phyloP scores from a whole-genome alignment of 352 stramenopile species.

The Globisporangium spinosum region DNA sequence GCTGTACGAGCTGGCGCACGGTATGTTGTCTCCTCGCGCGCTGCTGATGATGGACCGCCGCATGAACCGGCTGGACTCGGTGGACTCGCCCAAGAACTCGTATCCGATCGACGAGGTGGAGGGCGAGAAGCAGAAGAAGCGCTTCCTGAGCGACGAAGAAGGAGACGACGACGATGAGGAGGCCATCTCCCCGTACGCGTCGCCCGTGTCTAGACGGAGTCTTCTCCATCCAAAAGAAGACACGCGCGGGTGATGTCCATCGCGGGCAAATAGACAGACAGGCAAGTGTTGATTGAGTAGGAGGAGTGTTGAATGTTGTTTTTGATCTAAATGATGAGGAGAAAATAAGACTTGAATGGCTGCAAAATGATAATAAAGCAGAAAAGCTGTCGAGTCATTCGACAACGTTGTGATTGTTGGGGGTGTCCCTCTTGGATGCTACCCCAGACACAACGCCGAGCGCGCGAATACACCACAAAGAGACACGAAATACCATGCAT shows the following conservation, averaged over 20 bases:
- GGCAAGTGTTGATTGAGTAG: not conserved
- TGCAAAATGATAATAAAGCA: not conserved
- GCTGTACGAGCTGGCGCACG: constrained; percentile 78
- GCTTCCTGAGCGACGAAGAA: constrained; percentile 21
- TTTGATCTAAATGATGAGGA: not conserved
- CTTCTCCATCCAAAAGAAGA: constrained; percentile 25
- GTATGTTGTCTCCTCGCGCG: constrained; percentile 66
- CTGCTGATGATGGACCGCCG: constrained; percentile 64
- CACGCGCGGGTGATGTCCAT: constrained; percentile 21
- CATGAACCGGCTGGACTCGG: constrained; percentile 59
- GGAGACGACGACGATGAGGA: constrained; percentile 11
- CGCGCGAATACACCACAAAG: not conserved
- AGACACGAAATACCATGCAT: not conserved
- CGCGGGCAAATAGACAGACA: not conserved
- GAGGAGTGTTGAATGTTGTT: not conserved
- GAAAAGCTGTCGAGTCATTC: not conserved
- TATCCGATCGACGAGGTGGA: constrained; percentile 37
- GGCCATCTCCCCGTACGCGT: constrained; percentile 21
- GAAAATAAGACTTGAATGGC: not conserved
- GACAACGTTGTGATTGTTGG: no score
- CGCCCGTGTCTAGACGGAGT: constrained; percentile 21
- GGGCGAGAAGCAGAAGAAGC: constrained; percentile 4
- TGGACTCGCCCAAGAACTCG: constrained; percentile 68
- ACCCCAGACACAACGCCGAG: no score
- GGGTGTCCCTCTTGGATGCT: no score